Evolutionary conservation across 352 stramenopile genomes (phyloP).

Genomic region (Phytopythium litorale): DNA sequence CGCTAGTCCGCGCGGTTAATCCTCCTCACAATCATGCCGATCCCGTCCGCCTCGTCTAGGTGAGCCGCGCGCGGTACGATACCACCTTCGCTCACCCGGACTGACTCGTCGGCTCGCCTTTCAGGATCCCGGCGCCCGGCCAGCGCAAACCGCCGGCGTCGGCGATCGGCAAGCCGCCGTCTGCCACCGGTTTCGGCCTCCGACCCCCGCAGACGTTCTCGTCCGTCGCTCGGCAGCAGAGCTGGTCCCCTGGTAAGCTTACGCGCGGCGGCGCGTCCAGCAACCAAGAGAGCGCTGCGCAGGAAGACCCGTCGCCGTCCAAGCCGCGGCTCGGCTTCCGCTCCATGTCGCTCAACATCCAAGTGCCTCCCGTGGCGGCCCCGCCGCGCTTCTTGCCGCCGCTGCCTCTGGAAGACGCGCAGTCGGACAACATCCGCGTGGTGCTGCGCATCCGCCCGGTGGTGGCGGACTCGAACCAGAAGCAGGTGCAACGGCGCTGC

Average conservation of each 20-base stretch:
- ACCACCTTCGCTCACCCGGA: not conserved
- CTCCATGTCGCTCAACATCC: conserved; percentile 3
- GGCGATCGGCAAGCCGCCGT: conserved; percentile 4
- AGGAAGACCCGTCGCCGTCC: conserved; percentile 8
- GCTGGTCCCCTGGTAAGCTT: not conserved
- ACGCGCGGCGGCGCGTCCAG: not conserved
- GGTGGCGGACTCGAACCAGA: conserved; percentile 20
- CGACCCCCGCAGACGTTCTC: conserved; percentile 17
- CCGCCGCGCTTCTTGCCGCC: conserved; percentile 13
- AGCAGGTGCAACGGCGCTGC: conserved; percentile 32
- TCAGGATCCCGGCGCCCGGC: conserved; percentile 17
- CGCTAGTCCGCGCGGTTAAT: not conserved
- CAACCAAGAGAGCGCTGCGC: not conserved
- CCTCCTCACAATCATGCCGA: not conserved
- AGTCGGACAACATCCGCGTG: conserved; percentile 68
- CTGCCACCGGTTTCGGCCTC: not conserved
- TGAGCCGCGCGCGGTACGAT: not conserved
- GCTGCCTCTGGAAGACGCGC: conserved; percentile 12
- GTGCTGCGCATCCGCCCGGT: conserved; percentile 59
- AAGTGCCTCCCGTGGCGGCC: conserved; percentile 9
- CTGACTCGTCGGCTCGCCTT: not conserved
- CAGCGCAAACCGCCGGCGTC: conserved; percentile 12
- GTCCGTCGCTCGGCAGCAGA: not conserved
- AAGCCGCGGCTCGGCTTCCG: conserved; percentile 9
- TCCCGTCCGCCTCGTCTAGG: conserved; percentile 1